Conservation (phyloP, 2,329 filamentous ascomycete species). For the Zymoseptoria ardabiliae region DNA sequence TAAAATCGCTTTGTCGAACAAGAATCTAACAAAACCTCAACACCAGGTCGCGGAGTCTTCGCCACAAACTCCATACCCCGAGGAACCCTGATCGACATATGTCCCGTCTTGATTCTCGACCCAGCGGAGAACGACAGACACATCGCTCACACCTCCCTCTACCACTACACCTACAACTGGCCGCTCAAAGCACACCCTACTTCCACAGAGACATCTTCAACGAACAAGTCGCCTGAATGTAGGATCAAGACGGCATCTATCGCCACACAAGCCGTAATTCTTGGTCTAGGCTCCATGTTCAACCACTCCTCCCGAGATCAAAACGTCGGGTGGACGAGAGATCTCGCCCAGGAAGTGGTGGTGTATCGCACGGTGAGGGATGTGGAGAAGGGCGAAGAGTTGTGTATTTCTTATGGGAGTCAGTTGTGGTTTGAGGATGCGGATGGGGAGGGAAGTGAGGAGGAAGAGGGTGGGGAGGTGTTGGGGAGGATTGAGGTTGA, state of each 20-base stretch:
- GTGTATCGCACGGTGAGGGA: constrained; percentile 45
- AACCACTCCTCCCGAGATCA: constrained; percentile 47
- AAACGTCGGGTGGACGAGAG: constrained; percentile 50
- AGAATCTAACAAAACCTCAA: not conserved
- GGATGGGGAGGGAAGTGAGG: constrained; percentile 21
- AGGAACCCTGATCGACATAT: constrained; percentile 45
- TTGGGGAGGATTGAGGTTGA: constrained; percentile 35
- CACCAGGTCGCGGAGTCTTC: constrained; percentile 48
- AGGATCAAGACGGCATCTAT: too few relatives aligned
- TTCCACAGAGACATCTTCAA: too few relatives aligned
- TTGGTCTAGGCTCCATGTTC: constrained; percentile 53
- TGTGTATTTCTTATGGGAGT: constrained; percentile 47
- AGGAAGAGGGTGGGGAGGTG: constrained; percentile 30
- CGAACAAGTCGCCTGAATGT: too few relatives aligned
- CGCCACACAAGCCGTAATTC: constrained; percentile 44
- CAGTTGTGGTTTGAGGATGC: constrained; percentile 43
- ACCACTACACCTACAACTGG: constrained; percentile 53
- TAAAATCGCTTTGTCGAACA: not conserved
- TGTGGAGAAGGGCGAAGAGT: constrained; percentile 46
- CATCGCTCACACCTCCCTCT: constrained; percentile 44
- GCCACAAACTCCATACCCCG: constrained; percentile 40
- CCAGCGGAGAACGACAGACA: constrained; percentile 42
- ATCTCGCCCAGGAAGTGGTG: constrained; percentile 39
- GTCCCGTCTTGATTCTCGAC: constrained; percentile 45
- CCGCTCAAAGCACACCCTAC: constrained; percentile 19